phyloP scores from a whole-genome alignment of 805 yeast genomes.

The Starmerella ratchasimensis region DNA sequence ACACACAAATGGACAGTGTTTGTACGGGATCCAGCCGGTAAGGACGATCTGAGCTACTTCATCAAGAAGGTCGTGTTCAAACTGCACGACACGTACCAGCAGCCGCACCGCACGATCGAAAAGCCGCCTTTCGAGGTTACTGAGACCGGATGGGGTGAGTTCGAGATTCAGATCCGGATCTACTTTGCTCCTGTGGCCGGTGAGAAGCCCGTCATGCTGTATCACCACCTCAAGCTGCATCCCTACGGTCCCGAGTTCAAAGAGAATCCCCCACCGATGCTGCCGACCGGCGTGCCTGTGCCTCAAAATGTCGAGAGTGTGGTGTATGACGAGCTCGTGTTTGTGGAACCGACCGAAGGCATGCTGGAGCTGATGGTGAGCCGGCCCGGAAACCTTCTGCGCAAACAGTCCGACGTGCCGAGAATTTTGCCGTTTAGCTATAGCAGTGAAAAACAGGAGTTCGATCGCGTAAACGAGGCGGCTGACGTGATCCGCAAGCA shows the following conservation, averaged over 20 bases:
- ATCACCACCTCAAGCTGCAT: constrained; percentile 83
- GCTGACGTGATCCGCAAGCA: constrained; percentile 33
- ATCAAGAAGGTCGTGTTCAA: constrained; percentile 88
- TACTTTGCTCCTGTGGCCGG: constrained; percentile 76
- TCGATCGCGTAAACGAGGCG: constrained; percentile 40
- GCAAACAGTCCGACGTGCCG: constrained; percentile 26
- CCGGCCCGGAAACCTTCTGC: constrained; percentile 27
- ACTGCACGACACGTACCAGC: constrained; percentile 85
- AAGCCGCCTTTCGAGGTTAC: constrained; percentile 87
- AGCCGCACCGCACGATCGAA: constrained; percentile 74
- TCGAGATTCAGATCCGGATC: constrained; percentile 77
- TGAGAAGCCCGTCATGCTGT: constrained; percentile 73
- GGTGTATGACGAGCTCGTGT: constrained; percentile 79
- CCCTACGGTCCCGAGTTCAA: constrained; percentile 44
- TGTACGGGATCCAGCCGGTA: constrained; percentile 61
- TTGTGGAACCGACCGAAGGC: constrained; percentile 87
- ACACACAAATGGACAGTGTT: constrained; percentile 95
- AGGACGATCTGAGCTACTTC: constrained; percentile 61
- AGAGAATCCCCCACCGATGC: constrained; percentile 14
- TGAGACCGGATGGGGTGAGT: constrained; percentile 99
- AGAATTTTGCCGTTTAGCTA: constrained; percentile 27
- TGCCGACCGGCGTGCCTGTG: constrained; percentile 20
- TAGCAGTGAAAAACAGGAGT: constrained; percentile 52
- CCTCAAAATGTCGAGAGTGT: constrained; percentile 41
- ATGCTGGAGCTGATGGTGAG: constrained; percentile 64